These are phyloP conservation scores for Pseudogymnoascus sp. DNA, from an alignment of 2,329 filamentous ascomycete genomes.

Conservation along the genomic window DNA sequence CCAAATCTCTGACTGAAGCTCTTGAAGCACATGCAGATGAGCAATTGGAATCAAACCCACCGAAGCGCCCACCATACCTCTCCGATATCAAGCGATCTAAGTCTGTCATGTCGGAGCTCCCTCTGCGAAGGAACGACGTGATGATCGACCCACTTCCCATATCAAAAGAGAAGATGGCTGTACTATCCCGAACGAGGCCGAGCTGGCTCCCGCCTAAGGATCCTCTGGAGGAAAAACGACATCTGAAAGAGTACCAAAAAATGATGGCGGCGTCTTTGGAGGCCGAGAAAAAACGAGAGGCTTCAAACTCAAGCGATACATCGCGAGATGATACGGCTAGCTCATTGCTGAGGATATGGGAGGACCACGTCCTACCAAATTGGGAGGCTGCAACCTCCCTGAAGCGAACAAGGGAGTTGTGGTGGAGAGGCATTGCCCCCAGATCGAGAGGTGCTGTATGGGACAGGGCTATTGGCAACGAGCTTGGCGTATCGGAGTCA, in stretches of 20 bases:
- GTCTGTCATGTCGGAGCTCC: slow-evolving; percentile 61
- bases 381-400: slow-evolving; percentile 66
- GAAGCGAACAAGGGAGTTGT: slow-evolving; percentile 64
- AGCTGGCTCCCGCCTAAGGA: slow-evolving; percentile 84
- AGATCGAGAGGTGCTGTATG: slow-evolving; percentile 46
- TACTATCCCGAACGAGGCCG: slow-evolving; percentile 70
- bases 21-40: slow-evolving; percentile 72
- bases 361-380: slow-evolving; percentile 66
- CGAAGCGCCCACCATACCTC: slow-evolving; percentile 25
- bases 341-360: slow-evolving; percentile 59
- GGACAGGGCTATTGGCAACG: slow-evolving; percentile 29
- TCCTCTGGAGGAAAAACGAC: slow-evolving; percentile 81
- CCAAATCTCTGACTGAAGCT: slow-evolving; percentile 67
- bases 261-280: slow-evolving; percentile 65
- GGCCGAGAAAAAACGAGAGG: slow-evolving; percentile 53
- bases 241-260: slow-evolving; percentile 76
- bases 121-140: slow-evolving; percentile 53
- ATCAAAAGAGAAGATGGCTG: slow-evolving; percentile 80
- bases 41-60: slow-evolving; percentile 40
- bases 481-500: slow-evolving; percentile 41
- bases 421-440: slow-evolving; percentile 73
- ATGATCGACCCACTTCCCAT: slow-evolving; percentile 80
- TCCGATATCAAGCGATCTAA: slow-evolving; percentile 45
- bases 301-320: slow-evolving; percentile 43
- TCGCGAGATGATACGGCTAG: slow-evolving; percentile 47